Evolutionary conservation across 1,284 basidiomycete species (phyloP), one percentile per base, ranked within the genome.

Genomic region (Blastosporella zonata): DNA sequence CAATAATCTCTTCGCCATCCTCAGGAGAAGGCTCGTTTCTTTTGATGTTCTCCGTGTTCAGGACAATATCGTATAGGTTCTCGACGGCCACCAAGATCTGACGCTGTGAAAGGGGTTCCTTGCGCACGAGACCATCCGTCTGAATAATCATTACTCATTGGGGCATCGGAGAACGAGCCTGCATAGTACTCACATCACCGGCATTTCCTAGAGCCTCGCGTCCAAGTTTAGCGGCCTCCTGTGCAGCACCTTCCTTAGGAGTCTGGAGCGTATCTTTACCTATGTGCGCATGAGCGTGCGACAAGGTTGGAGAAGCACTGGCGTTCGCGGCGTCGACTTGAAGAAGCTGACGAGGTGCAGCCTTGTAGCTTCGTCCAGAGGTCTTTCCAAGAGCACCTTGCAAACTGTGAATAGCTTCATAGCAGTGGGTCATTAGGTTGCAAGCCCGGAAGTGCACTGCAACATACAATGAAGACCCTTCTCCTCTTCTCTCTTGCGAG

Each of bases 321-420:
- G 77, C 67, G 38, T 62, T 72, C 27, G 65, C 63, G 33, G 72
- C 62, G 58, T 89, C 85, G 25, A 99, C 90, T 67, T 98, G 93
- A 3, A 99, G 78, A 35, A 99, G 82, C 57, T 97, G 96, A 38
- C 95, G 82, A 20, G 96, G 97, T n/a, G 93, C 93, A 28, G 93
- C 92, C 65, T 93, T 93, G 62, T 95, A 92, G 49, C 91, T 93
- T 52, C 91, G 75, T 20, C 92, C 87, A 54, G 88, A 91, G n/a
- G 90, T 95, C 66, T 87, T 92, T 2, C 97, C 97, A 6, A 99
- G 78, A 6, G 95, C 96, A 49, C 97, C 96, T 69, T 97, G 93
- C n/a, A 99, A 79, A 55, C 78, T 87, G 58, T 87, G 84, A 31
- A 88, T 58, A 31, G 84, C 87, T 89, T 50, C 31, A 33, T 18